Evolutionary conservation across 768 basidiomycete genomes (phyloP), one percentile per base, ranked within the genome.

Genomic region (Mycena haematopus): DNA sequence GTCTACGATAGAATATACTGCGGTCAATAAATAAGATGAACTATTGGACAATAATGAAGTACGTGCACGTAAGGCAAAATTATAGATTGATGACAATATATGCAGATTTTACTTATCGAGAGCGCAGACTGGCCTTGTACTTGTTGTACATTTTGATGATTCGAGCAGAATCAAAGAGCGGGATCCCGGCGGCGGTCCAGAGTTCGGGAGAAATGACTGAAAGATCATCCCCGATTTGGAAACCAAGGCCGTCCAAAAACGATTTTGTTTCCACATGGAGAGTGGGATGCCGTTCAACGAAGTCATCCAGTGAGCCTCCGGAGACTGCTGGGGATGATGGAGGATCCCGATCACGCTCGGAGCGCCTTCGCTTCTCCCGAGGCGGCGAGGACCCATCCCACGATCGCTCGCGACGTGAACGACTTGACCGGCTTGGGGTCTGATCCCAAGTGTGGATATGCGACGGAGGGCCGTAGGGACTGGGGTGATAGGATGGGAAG

Each of bases 141-240:
- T 33, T 33, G 14, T 47, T 50, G 46, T 57, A 57, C 15, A 22
- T 3, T 22, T 38, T 25, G 38, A 49, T 19, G n/a, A 57, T 19
- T 1, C 46, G 33, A 13, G 27, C 19, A 25, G 33, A 49, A 46
- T 33, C 22, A 50, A 49, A 57, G 24, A 38, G 31, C 15, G 47
- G 17, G 22, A 57, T 13, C 8, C 40, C 45, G 21, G n/a, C 56
- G 3, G 31, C 56, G 35, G 35, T 50, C 56, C 56, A 57, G 29
- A 49, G 56, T 3, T n/a, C 36, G 8, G 31, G 35, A 3, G 46
- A 35, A 17, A 57, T 14, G 7, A 35, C 9, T 2, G 46, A 49
- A 5, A 57, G 33, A 21, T 57, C 56, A 21, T 57, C 56, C 3
- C 56, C 56, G 9, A 57, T 57, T 21, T 57, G 22, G 56, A 57